phyloP scores from a whole-genome alignment of 768 basidiomycete genomes.

The Podaxis sp. region DNA sequence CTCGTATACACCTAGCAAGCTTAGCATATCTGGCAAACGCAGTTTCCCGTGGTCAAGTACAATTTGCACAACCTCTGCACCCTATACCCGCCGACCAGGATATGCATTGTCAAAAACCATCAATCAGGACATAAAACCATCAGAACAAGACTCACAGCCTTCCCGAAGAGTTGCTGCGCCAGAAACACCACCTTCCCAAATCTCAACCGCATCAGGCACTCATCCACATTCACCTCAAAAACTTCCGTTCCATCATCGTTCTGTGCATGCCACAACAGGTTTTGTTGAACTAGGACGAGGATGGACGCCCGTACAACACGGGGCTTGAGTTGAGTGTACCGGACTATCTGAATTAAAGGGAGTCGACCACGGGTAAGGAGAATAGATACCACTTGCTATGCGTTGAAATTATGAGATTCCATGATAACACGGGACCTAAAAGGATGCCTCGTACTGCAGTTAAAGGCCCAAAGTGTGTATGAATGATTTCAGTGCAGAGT shows the following conservation, averaged over 20 bases:
- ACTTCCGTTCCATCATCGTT: constrained; percentile 72
- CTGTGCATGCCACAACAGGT: constrained; percentile 82
- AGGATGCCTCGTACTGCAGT: constrained; percentile 44
- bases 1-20: constrained; percentile 48
- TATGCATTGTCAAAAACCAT: background rate
- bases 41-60: constrained; percentile 88
- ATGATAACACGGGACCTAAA: background rate
- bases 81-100: constrained; percentile 40
- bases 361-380: constrained; percentile 84
- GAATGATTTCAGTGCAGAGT: constrained; percentile 61
- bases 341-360: constrained; percentile 64
- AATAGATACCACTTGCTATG: constrained; percentile 68
- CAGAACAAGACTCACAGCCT: constrained; percentile 48
- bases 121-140: background rate
- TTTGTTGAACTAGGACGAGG: constrained; percentile 86
- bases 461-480: constrained; percentile 63
- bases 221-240: constrained; percentile 79
- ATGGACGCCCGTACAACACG: constrained; percentile 68
- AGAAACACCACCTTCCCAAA: constrained; percentile 82
- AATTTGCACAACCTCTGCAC: constrained; percentile 69
- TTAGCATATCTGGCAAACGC: constrained; percentile 67
- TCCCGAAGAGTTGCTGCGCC: constrained; percentile 69
- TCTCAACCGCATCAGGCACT: constrained; percentile 77
- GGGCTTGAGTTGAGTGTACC: constrained; percentile 65
- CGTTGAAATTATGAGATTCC: constrained; percentile 5